Conservation (phyloP, 2,329 filamentous ascomycete genomes). For the Penicillium sp. region DNA sequence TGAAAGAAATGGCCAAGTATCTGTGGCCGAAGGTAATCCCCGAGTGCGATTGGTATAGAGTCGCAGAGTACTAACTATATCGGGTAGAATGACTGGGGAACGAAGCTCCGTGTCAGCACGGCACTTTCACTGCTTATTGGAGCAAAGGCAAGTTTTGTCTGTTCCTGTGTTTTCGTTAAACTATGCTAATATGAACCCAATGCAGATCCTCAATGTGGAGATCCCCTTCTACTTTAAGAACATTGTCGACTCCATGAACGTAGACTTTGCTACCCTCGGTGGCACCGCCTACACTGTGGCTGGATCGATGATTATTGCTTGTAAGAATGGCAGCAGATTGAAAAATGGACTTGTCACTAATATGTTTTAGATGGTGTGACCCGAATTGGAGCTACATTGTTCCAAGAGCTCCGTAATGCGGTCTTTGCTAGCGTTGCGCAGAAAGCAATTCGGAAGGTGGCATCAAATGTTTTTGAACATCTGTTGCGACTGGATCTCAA, state of each 20-base stretch:
- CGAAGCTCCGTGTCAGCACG: slow-evolving; percentile 78
- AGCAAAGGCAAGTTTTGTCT: slow-evolving; percentile 64
- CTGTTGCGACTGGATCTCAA: slow-evolving; percentile 82
- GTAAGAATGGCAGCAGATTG: slow-evolving; percentile 42
- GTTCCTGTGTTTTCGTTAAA: neutral
- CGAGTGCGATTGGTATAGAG: slow-evolving; percentile 13
- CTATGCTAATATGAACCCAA: slow-evolving; percentile 28
- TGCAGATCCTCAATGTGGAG: slow-evolving; percentile 82
- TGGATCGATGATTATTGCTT: slow-evolving; percentile 88
- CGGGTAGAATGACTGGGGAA: slow-evolving; percentile 66
- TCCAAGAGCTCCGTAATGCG: slow-evolving; percentile 91
- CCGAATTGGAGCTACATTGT: slow-evolving; percentile 81
- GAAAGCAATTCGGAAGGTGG: slow-evolving; percentile 89
- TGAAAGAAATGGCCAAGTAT: slow-evolving; percentile 95
- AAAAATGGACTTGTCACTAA: neutral
- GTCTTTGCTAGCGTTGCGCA: slow-evolving; percentile 96
- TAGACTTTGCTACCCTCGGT: slow-evolving; percentile 83
- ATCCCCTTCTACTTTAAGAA: slow-evolving; percentile 99
- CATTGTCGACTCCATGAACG: slow-evolving; percentile 96
- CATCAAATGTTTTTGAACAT: slow-evolving; percentile 89
- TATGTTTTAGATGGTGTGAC: slow-evolving; percentile 67
- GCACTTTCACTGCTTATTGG: slow-evolving; percentile 82
- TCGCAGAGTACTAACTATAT: slow-evolving; percentile 15
- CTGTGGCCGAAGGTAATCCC: slow-evolving; percentile 76
- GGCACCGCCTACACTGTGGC: slow-evolving; percentile 86